A percentile compares a stretch with the other conserved stretches of the same genome.
Conservation (phyloP, 2,329 filamentous ascomycete species). For the Clarireedia sp. region DNA sequence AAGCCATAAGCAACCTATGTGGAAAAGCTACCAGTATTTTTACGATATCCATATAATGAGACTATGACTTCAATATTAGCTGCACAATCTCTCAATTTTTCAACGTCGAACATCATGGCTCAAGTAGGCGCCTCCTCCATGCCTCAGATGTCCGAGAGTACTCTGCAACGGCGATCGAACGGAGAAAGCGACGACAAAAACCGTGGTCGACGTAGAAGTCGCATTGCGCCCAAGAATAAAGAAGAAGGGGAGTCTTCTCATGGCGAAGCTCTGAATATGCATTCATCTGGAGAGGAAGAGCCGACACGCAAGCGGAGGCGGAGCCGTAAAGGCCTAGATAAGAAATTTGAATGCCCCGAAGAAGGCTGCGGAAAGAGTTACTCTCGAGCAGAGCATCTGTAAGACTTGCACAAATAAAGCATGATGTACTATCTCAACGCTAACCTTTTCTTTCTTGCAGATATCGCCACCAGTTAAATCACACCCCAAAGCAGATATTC, state of each 20-base stretch:
- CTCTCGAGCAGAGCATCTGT: constrained; percentile 91
- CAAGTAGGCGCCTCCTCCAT: constrained; percentile 23
- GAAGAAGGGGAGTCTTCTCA: constrained; percentile 22
- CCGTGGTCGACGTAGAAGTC: constrained; percentile 27
- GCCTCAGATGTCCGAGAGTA: constrained; percentile 20
- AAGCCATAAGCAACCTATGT: background rate
- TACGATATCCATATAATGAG: constrained; percentile 4
- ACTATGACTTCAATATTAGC: constrained; percentile 30
- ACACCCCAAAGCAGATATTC: constrained; percentile 92
- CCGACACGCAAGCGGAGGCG: constrained; percentile 49
- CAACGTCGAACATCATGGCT: constrained; percentile 20
- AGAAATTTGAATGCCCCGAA: constrained; percentile 76
- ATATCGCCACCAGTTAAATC: constrained; percentile 89
- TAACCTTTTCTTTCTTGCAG: constrained; percentile 31
- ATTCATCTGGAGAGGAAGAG: constrained; percentile 28
- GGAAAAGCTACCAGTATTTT: background rate
- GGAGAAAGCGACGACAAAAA: constrained; percentile 23
- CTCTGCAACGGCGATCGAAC: constrained; percentile 19
- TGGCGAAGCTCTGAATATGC: constrained; percentile 21
- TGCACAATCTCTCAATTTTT: constrained; percentile 22
- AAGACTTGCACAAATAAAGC: constrained; percentile 33
- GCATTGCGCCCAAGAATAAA: constrained; percentile 20
- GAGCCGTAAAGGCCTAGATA: constrained; percentile 71
- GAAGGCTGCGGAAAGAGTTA: constrained; percentile 93
- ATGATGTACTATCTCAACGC: background rate